phyloP scores from a whole-genome alignment of 2,329 filamentous ascomycete genomes.

The Teratosphaeria pseudoeucalypti region DNA sequence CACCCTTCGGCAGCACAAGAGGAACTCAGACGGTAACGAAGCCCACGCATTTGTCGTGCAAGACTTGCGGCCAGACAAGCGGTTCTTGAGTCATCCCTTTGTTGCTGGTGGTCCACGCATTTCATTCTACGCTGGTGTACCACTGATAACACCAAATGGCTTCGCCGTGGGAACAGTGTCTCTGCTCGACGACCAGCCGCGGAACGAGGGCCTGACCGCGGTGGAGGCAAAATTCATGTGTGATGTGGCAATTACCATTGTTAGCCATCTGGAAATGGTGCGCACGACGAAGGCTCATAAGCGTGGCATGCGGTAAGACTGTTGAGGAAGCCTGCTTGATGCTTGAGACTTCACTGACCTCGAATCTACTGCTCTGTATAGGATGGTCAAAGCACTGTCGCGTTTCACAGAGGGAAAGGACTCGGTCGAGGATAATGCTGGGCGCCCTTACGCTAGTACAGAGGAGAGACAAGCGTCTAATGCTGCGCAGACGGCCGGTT shows the following conservation, averaged over 20 bases:
- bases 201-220: slow-evolving; percentile 1
- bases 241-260: slow-evolving; percentile 23
- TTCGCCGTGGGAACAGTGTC: slow-evolving; percentile 26
- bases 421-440: neutral
- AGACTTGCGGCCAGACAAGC: slow-evolving; percentile 23
- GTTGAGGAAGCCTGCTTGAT: neutral
- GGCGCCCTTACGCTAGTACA: neutral
- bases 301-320: slow-evolving; percentile 2
- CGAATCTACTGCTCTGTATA: neutral
- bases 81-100: slow-evolving; percentile 24
- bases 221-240: slow-evolving; percentile 15
- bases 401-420: neutral
- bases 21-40: slow-evolving; percentile 2
- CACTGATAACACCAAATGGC: slow-evolving; percentile 23
- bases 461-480: neutral
- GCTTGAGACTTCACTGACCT: neutral
- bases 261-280: slow-evolving; percentile 25
- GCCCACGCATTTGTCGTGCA: neutral
- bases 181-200: slow-evolving; percentile 19
- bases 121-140: slow-evolving; percentile 26
- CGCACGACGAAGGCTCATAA: slow-evolving; percentile 24
- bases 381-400: neutral
- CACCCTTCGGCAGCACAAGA: neutral
- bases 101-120: slow-evolving; percentile 19
- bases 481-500: neutral